phyloP scores from a whole-genome alignment of 176 grass and related monocot species.

The Musa acuminata region DNA sequence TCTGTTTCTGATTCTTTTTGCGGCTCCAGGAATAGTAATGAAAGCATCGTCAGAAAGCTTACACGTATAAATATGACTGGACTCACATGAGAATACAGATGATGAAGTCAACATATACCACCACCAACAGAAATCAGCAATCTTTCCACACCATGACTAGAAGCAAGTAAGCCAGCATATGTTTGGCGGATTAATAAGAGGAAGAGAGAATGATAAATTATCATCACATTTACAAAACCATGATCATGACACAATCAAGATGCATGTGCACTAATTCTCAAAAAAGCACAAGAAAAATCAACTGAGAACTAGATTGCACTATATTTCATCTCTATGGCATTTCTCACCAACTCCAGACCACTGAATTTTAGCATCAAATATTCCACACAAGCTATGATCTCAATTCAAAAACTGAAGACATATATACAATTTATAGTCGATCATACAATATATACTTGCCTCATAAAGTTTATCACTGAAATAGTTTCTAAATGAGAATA shows the following conservation, averaged over 20 bases:
- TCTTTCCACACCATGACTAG: neutral
- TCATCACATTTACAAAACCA: too few species aligned
- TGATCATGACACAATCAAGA: too few species aligned
- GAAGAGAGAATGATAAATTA: neutral
- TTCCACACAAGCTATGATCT: neutral
- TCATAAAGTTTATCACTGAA: too few species aligned
- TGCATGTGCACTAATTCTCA: too few species aligned
- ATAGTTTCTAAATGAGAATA: too few species aligned
- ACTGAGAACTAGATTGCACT: too few species aligned
- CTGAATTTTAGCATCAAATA: neutral
- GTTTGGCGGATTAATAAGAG: neutral
- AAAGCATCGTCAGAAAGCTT: neutral
- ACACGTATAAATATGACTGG: neutral
- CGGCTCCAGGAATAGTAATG: neutral
- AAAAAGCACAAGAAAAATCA: too few species aligned
- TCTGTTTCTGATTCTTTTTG: conserved; percentile 18
- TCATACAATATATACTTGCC: too few species aligned
- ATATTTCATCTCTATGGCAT: neutral
- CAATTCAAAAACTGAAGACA: neutral
- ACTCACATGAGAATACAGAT: neutral
- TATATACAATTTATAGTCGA: too few species aligned
- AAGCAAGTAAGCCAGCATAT: too few species aligned
- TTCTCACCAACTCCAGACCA: neutral
- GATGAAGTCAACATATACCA: neutral
- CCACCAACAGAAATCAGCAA: neutral